Base-by-base conservation (phyloP, 2,329 filamentous ascomycete genomes). In the Fusarium gaditjirri region DNA sequence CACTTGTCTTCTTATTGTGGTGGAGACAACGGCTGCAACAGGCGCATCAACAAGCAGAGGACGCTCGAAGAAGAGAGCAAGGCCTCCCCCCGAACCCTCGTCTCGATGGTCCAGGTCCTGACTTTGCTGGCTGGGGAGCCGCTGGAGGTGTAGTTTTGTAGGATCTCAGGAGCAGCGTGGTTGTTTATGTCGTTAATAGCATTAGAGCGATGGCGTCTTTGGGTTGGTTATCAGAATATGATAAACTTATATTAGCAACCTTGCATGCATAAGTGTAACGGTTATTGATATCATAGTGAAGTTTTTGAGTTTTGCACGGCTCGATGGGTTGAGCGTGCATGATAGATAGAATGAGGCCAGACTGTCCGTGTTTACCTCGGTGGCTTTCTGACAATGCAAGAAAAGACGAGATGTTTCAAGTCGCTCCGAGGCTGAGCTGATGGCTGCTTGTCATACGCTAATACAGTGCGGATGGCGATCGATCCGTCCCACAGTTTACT, bases 1-100 rank as follows among this genome's bases (percentile, higher is more conserved):
- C 90, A 2, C 85, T 98, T 59, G 90, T 93, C 0, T 89, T 93
- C 57, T 84, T 98, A 36, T 87, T 98, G 21, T 97, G 94, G 81
- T 95, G 96, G 80, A 86, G 93, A 25, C 91, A 94, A 70, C 90
- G 90, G 78, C 85, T 90, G 66, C 92, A 94, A 77, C 85, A 91
- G 73, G 86, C 84, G 35, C 85, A 87, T 56, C 77, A 73, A n/a
- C 76, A 80, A 62, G 76, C 75, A 27, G 79, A 82, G 35, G 77
- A 81, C 31, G 79, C 71, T 23, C 75, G 77, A 49, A 75, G 79
- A 56, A 76, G 77, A 60, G 78, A 80, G 44, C 80, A 81, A 65
- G 79, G 77, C 8, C 73, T 78, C 19, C 78, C 75, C 47, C 76
- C 72, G 12, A 73, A 73, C 38, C 74, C 68, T 31, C 67, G 62